Evolutionary conservation across 345 rosid species (phyloP).

Genomic region (Heritiera littoralis): DNA sequence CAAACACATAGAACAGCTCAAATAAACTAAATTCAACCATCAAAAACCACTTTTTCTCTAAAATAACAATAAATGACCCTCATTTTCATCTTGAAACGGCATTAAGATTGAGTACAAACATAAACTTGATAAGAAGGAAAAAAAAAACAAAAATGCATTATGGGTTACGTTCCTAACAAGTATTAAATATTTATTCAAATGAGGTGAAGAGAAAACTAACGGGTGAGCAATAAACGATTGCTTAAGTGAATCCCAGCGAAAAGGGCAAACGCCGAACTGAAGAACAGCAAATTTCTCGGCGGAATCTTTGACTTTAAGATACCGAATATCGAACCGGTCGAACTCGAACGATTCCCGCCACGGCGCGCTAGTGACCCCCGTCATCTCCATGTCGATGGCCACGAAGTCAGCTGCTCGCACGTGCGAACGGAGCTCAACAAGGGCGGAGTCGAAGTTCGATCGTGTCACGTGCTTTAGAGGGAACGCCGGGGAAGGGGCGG

Average conservation of each 20-base stretch:
- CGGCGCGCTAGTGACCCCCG: constrained; percentile 80
- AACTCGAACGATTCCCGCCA: constrained; percentile 89
- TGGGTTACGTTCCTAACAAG: neutral
- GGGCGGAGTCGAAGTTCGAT: constrained; percentile 73
- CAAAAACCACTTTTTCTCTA: neutral
- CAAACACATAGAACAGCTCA: neutral
- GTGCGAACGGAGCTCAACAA: constrained; percentile 53
- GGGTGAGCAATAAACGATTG: constrained; percentile 74
- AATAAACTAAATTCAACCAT: constrained; percentile 11
- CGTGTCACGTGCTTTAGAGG: constrained; percentile 75
- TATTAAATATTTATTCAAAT: constrained; percentile 2
- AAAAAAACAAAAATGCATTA: neutral
- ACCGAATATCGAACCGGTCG: constrained; percentile 73
- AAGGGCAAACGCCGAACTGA: constrained; percentile 95
- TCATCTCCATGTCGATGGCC: constrained; percentile 95
- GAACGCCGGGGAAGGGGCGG: constrained; percentile 39
- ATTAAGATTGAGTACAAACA: neutral
- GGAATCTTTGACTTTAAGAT: constrained; percentile 91
- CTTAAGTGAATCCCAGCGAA: constrained; percentile 76
- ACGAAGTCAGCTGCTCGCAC: constrained; percentile 83
- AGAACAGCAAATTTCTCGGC: constrained; percentile 94
- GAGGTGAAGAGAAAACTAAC: constrained; percentile 40
- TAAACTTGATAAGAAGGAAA: neutral
- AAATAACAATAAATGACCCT: neutral
- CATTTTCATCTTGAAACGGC: neutral